Evolutionary conservation across 1,284 basidiomycete genomes (phyloP).

Genomic region (Sporisorium reilianum): DNA sequence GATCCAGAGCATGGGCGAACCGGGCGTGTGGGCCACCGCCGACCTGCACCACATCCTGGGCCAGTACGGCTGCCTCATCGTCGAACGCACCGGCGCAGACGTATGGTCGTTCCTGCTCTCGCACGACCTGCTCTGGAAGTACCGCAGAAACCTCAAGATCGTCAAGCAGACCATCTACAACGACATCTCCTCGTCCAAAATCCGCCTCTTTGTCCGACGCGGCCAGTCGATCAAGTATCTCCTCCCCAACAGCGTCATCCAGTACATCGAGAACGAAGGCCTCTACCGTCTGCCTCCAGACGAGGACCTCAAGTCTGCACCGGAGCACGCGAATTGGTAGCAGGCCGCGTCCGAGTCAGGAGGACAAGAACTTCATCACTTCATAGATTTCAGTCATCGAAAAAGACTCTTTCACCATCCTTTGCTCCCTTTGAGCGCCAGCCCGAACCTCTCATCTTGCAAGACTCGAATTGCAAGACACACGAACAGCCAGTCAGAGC

Average conservation of each 20-base stretch:
- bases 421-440: background rate
- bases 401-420: background rate
- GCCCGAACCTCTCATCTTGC: background rate
- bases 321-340: constrained; percentile 48
- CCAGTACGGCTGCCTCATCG: constrained; percentile 91
- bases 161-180: constrained; percentile 92
- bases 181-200: constrained; percentile 80
- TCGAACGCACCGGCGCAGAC: constrained; percentile 93
- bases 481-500: no score
- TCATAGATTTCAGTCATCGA: constrained; percentile 1
- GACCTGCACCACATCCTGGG: constrained; percentile 98
- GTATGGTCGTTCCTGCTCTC: constrained; percentile 77
- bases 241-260: constrained; percentile 88
- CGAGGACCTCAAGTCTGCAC: constrained; percentile 34
- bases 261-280: constrained; percentile 90
- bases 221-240: constrained; percentile 95
- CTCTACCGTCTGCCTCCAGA: constrained; percentile 59
- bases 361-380: no score
- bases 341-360: no score
- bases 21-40: constrained; percentile 95
- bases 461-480: no score
- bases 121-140: constrained; percentile 74
- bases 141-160: constrained; percentile 86
- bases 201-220: constrained; percentile 83
- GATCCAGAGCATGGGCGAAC: constrained; percentile 97